These are phyloP conservation scores for Tulasnella sp. DNA, from an alignment of 768 basidiomycete species.

Conservation along the genomic window DNA sequence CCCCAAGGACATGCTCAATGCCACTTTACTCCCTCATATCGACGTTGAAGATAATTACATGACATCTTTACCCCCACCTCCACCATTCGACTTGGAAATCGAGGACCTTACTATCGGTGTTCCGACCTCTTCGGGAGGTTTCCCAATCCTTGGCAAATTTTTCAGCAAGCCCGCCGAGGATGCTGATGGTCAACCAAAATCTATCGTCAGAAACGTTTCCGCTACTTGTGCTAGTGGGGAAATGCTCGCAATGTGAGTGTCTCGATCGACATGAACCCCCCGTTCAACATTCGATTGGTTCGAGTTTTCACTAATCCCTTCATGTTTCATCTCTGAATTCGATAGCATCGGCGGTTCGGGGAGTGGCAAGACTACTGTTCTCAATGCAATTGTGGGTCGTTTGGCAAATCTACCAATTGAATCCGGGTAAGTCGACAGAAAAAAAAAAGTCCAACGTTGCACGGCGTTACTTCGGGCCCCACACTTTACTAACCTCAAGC, in stretches of 20 bases:
- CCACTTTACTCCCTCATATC: not conserved
- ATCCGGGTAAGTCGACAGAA: conserved; percentile 25
- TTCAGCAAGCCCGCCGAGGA: conserved; percentile 9
- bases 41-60: not conserved
- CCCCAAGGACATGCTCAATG: not conserved
- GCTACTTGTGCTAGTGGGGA: conserved; percentile 32
- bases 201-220: conserved; percentile 31
- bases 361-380: conserved; percentile 34
- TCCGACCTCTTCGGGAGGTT: conserved; percentile 15
- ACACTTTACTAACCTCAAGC: conserved; percentile 7
- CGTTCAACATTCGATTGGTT: not conserved
- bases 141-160: conserved; percentile 24
- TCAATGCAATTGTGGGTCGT: conserved; percentile 32
- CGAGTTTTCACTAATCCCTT: not conserved
- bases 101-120: conserved; percentile 26
- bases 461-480: not conserved
- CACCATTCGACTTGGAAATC: conserved; percentile 25
- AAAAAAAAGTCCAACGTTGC: not conserved
- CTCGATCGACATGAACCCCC: not conserved
- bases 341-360: conserved; percentile 30
- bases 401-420: conserved; percentile 29
- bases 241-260: conserved; percentile 35
- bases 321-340: not conserved
- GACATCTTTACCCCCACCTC: conserved; percentile 20
- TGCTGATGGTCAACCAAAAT: conserved; percentile 16